Percentiles rank a stretch among this genome's conserved stretches.
These are phyloP conservation scores for Starmerella roubikii DNA, from an alignment of 805 yeast species.

Conservation along the genomic window DNA sequence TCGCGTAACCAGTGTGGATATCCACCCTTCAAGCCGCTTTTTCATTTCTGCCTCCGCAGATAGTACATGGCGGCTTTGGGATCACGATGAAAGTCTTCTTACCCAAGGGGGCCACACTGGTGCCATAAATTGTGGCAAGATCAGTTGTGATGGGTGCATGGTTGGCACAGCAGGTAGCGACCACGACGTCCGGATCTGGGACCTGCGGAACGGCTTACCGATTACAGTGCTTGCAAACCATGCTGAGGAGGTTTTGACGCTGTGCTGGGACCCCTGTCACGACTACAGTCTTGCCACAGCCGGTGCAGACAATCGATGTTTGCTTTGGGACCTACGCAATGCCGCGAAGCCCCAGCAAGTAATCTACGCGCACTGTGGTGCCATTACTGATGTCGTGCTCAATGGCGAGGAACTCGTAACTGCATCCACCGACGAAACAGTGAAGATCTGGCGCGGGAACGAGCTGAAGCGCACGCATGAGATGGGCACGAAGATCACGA, in stretches of 20 bases:
- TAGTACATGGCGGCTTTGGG: conserved; percentile 84
- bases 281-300: conserved; percentile 54
- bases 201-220: conserved; percentile 60
- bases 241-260: conserved; percentile 50
- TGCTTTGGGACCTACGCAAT: conserved; percentile 75
- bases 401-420: conserved; percentile 23
- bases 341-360: conserved; percentile 29
- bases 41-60: conserved; percentile 69
- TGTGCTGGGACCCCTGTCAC: conserved; percentile 56
- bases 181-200: conserved; percentile 67
- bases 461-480: conserved; percentile 42
- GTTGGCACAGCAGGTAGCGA: conserved; percentile 70
- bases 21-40: conserved; percentile 49
- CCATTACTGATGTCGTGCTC: conserved; percentile 41
- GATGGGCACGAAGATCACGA: conserved; percentile 58
- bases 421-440: conserved; percentile 45
- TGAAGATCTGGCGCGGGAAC: conserved; percentile 44
- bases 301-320: conserved; percentile 65
- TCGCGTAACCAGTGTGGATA: conserved; percentile 37
- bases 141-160: conserved; percentile 57
- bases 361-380: conserved; percentile 54
- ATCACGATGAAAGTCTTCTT: conserved; percentile 39
- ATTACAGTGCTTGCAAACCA: conserved; percentile 53
- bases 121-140: conserved; percentile 47
- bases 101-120: conserved; percentile 80